Percentiles rank a stretch among this genome's conserved stretches.
phyloP scores from a whole-genome alignment of 371 early-diverging fungal genomes.

The Apophysomyces trapeziformis region DNA sequence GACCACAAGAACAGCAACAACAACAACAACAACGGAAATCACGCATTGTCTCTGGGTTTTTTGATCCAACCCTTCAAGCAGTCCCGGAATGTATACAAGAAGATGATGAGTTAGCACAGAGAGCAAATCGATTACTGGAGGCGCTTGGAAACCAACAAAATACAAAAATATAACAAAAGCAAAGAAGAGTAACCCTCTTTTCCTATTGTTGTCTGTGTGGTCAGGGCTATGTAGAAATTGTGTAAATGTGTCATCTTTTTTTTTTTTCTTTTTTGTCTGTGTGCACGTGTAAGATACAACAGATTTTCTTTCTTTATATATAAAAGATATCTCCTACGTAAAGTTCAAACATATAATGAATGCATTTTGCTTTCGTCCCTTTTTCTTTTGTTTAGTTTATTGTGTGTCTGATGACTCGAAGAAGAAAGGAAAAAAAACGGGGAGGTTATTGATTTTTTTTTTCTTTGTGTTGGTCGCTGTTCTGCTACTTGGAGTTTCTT shows the following conservation, averaged over 20 bases:
- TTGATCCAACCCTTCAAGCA: slow-evolving; percentile 11
- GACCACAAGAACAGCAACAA: not conserved
- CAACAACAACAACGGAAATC: slow-evolving; percentile 11
- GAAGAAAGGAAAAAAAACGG: not conserved
- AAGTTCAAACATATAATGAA: not conserved
- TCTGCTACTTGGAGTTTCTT: too few species aligned
- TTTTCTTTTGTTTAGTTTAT: not conserved
- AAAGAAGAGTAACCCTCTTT: too few species aligned
- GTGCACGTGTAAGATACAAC: too few species aligned
- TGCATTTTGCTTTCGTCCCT: not conserved
- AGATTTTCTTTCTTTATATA: too few species aligned
- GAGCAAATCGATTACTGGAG: slow-evolving; percentile 6
- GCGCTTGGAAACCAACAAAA: not conserved
- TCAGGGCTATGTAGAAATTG: too few species aligned
- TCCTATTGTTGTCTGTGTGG: too few species aligned
- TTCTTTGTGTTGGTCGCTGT: not conserved
- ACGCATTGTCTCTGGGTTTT: slow-evolving; percentile 7
- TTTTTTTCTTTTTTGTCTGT: too few species aligned
- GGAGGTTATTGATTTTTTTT: not conserved
- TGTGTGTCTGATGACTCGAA: too few species aligned
- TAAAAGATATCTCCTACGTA: too few species aligned
- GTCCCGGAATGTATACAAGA: slow-evolving; percentile 8
- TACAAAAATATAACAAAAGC: too few species aligned
- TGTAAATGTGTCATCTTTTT: too few species aligned
- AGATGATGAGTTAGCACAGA: slow-evolving; percentile 11